Evolutionary conservation across 768 basidiomycete species (phyloP).

Genomic region (Sistotremastrum niveocremeum): DNA sequence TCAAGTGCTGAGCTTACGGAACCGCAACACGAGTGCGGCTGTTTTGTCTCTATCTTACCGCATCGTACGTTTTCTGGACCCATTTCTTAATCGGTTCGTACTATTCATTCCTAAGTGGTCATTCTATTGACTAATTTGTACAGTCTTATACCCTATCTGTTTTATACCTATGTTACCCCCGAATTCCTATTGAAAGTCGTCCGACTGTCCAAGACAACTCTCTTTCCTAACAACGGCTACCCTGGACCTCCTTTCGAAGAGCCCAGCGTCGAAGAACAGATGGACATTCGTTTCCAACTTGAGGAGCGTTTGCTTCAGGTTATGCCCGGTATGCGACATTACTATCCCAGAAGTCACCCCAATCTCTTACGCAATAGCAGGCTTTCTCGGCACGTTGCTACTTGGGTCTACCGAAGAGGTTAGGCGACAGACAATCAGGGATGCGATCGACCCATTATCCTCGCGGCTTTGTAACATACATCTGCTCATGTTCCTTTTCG

Average conservation of each 20-base stretch:
- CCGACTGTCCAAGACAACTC: slow-evolving; percentile 44
- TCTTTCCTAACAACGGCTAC: slow-evolving; percentile 79
- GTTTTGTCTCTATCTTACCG: slow-evolving; percentile 34
- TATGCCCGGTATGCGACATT: slow-evolving; percentile 23
- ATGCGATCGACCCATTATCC: slow-evolving; percentile 46
- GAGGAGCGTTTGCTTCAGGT: slow-evolving; percentile 25
- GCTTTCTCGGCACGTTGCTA: slow-evolving; percentile 32
- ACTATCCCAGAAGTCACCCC: background rate
- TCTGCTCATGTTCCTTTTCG: slow-evolving; percentile 58
- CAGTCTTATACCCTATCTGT: slow-evolving; percentile 57
- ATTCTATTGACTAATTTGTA: background rate
- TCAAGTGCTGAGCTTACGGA: slow-evolving; percentile 28
- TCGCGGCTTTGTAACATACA: slow-evolving; percentile 66
- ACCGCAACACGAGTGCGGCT: slow-evolving; percentile 35
- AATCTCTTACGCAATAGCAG: slow-evolving; percentile 12
- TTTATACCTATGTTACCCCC: slow-evolving; percentile 41
- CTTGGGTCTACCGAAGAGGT: slow-evolving; percentile 38
- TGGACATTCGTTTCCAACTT: slow-evolving; percentile 32
- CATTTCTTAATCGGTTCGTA: slow-evolving; percentile 47
- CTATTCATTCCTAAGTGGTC: background rate
- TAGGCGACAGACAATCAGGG: slow-evolving; percentile 28
- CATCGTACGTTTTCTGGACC: slow-evolving; percentile 30
- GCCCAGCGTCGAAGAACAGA: slow-evolving; percentile 68
- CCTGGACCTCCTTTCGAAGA: slow-evolving; percentile 61
- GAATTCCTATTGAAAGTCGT: slow-evolving; percentile 38